Percentiles rank a stretch among this genome's conserved stretches.
Conservation (phyloP, 129 eudicot genomes). For the Oenanthe sinensis region DNA sequence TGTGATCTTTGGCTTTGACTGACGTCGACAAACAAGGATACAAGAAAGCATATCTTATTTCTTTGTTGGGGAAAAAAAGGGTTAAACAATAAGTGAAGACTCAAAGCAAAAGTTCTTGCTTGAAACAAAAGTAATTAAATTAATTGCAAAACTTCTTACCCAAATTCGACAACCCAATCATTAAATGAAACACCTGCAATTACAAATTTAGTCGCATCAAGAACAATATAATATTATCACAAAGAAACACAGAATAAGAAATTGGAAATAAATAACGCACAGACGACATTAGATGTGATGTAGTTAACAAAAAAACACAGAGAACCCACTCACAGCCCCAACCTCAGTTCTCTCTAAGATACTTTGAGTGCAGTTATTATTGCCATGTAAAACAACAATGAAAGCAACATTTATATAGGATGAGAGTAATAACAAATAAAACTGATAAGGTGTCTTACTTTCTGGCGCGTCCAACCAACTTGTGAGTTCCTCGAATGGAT, state of each 20-base stretch:
- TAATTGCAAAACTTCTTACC: slow-evolving; percentile 37
- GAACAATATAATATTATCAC: background rate
- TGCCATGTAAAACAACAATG: background rate
- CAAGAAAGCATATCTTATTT: background rate
- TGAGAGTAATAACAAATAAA: background rate
- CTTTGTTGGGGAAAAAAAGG: background rate
- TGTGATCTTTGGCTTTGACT: background rate
- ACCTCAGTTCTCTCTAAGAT: background rate
- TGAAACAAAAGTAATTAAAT: background rate
- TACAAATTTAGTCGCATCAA: slow-evolving; percentile 11
- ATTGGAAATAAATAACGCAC: background rate
- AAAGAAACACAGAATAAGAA: background rate
- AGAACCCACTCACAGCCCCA: background rate
- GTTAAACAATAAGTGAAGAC: background rate
- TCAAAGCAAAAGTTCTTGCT: background rate
- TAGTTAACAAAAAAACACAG: background rate
- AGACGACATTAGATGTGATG: background rate
- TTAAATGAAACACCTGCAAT: slow-evolving; percentile 76
- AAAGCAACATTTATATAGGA: background rate
- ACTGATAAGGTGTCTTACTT: slow-evolving; percentile 37
- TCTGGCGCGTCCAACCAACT: slow-evolving; percentile 94
- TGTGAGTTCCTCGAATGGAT: slow-evolving; percentile 78
- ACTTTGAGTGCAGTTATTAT: background rate
- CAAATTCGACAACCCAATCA: slow-evolving; percentile 76
- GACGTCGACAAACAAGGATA: background rate